Evolutionary conservation across 2,329 filamentous ascomycete genomes (phyloP).

Genomic region (Penicillium sp.): DNA sequence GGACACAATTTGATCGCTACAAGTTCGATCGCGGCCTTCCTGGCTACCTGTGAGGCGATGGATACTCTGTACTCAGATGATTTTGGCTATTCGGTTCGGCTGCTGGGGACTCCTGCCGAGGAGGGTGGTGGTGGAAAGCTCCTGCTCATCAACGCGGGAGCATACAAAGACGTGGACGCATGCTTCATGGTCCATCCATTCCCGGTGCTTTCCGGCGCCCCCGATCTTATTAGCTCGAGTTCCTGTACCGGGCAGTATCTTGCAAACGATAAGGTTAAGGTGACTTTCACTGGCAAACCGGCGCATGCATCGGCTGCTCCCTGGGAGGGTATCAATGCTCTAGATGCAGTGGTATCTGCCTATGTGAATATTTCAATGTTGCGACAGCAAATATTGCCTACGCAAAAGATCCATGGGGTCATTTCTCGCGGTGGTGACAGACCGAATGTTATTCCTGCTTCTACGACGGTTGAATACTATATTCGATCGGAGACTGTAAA

Average conservation of each 20-base stretch:
- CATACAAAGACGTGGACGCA: conserved; percentile 33
- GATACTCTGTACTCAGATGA: conserved; percentile 7
- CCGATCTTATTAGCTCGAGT: conserved; percentile 9
- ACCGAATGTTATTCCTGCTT: conserved; percentile 57
- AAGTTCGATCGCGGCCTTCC: conserved; percentile 24
- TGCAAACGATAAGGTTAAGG: conserved; percentile 31
- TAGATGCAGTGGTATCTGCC: conserved; percentile 54
- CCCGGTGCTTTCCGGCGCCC: conserved; percentile 8
- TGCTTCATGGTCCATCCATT: conserved; percentile 39
- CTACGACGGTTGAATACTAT: conserved; percentile 45
- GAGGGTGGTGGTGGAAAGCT: conserved; percentile 32
- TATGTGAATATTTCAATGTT: conserved; percentile 49
- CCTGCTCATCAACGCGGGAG: conserved; percentile 39
- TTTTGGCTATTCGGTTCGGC: conserved; percentile 13
- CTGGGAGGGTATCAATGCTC: conserved; percentile 58
- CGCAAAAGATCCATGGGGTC: conserved; percentile 51
- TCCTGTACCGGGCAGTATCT: conserved; percentile 17
- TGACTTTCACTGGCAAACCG: conserved; percentile 50
- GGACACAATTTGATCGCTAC: conserved; percentile 32
- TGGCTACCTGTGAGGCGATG: conserved; percentile 24
- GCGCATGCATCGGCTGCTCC: conserved; percentile 56
- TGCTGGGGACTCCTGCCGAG: conserved; percentile 32
- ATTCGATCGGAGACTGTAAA: conserved; percentile 43
- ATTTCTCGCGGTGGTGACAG: conserved; percentile 53
- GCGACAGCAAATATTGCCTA: conserved; percentile 54